These are phyloP conservation scores for Petrea volubilis DNA, from an alignment of 257 asterid species.

Conservation along the genomic window DNA sequence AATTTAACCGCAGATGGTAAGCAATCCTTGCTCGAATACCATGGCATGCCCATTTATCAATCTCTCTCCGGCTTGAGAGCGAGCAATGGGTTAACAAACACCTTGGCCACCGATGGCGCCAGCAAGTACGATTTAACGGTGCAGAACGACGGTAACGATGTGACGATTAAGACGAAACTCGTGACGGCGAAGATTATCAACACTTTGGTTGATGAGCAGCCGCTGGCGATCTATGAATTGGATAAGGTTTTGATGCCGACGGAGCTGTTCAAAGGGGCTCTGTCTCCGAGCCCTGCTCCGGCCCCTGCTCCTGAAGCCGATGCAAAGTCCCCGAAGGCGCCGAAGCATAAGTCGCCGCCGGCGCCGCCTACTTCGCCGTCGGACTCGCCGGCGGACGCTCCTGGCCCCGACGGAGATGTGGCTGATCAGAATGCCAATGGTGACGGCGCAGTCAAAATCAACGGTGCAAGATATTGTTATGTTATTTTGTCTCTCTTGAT, in stretches of 20 bases:
- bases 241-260: conserved; percentile 60
- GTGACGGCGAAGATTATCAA: conserved; percentile 53
- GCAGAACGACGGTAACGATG: conserved; percentile 55
- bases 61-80: conserved; percentile 51
- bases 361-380: conserved; percentile 17
- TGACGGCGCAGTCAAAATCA: conserved; percentile 14
- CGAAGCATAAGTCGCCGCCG: conserved; percentile 35
- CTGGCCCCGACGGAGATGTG: conserved; percentile 28
- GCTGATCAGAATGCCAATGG: conserved; percentile 25
- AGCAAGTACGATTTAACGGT: conserved; percentile 53
- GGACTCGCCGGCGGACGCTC: conserved; percentile 34
- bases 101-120: conserved; percentile 67
- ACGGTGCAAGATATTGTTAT: conserved; percentile 6
- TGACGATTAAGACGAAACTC: conserved; percentile 45
- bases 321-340: conserved; percentile 21
- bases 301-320: conserved; percentile 25
- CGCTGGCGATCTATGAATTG: conserved; percentile 51
- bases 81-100: conserved; percentile 47
- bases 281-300: conserved; percentile 37
- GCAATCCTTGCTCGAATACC: conserved; percentile 47
- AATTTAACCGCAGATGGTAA: conserved; percentile 40
- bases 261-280: conserved; percentile 51
- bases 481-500: conserved; percentile 24
- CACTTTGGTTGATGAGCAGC: conserved; percentile 49
- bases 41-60: conserved; percentile 59